A percentile compares a stretch with the other conserved stretches of the same genome.
Evolutionary conservation across 129 eudicot genomes (phyloP).

Genomic region (Calendula officinalis): DNA sequence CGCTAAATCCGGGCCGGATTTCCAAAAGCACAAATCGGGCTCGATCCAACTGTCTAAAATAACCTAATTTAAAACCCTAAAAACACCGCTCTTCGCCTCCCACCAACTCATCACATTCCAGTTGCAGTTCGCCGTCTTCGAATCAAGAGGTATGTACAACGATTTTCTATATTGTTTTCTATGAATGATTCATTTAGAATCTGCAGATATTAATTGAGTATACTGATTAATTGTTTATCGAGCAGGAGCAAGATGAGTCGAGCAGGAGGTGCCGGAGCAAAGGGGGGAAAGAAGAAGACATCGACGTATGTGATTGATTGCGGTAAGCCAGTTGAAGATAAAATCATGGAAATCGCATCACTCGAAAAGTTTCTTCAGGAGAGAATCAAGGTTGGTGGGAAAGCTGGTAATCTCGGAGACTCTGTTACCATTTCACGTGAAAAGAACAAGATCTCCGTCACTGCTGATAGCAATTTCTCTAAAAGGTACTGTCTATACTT

Average conservation of each 20-base stretch:
- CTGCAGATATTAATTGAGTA: neutral
- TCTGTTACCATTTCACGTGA: slow-evolving; percentile 51
- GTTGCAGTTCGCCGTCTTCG: slow-evolving; percentile 22
- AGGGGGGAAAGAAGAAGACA: slow-evolving; percentile 49
- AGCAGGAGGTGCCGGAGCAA: slow-evolving; percentile 35
- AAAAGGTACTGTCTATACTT: slow-evolving; percentile 23
- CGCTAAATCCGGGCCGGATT: neutral
- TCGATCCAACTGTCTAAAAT: slow-evolving; percentile 6
- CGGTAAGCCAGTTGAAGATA: slow-evolving; percentile 59
- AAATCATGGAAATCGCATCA: slow-evolving; percentile 59
- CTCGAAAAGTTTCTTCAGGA: slow-evolving; percentile 60
- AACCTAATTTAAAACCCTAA: slow-evolving; percentile 41
- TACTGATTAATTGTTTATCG: neutral
- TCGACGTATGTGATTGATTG: slow-evolving; percentile 47
- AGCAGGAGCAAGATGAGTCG: slow-evolving; percentile 45
- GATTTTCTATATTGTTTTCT: neutral
- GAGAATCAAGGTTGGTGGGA: slow-evolving; percentile 54
- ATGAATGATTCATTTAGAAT: neutral
- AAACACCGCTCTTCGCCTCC: neutral
- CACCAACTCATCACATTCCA: slow-evolving; percentile 16
- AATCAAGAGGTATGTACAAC: slow-evolving; percentile 16
- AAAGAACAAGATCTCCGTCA: slow-evolving; percentile 50
- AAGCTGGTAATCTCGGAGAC: slow-evolving; percentile 55
- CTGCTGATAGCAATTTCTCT: slow-evolving; percentile 45
- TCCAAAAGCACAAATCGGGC: neutral